Conservation (phyloP, 305 asterid species). For the Fraxinus sp. region DNA sequence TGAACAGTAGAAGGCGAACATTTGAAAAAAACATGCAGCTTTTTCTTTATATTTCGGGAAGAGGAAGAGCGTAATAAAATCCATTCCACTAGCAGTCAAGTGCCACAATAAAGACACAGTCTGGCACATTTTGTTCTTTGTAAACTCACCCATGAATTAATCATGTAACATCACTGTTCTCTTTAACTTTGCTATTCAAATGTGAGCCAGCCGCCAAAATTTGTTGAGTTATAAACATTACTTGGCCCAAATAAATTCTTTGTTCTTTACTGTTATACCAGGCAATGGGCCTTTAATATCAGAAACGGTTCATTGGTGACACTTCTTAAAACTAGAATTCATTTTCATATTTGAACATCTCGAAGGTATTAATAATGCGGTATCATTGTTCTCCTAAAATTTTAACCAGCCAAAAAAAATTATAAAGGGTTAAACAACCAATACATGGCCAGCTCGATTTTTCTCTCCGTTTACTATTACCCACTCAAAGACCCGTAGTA, state of each 20-base stretch:
- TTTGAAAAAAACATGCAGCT: neutral
- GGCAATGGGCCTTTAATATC: neutral
- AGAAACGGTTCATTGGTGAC: neutral
- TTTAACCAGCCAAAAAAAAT: neutral
- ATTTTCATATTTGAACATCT: neutral
- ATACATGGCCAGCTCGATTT: neutral
- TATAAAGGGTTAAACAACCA: slow-evolving; percentile 1
- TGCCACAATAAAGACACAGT: neutral
- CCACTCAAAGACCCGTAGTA: neutral
- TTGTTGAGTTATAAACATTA: neutral
- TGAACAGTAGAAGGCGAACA: neutral
- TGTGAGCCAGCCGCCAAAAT: neutral
- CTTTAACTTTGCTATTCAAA: neutral
- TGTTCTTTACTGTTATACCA: neutral
- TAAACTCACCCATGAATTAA: neutral
- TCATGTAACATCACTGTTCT: neutral
- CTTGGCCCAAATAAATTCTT: neutral
- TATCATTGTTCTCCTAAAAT: neutral
- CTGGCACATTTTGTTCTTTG: neutral
- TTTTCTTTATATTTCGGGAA: neutral
- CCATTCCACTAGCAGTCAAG: neutral
- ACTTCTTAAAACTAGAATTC: neutral
- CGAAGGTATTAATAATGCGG: neutral
- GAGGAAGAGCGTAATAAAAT: neutral
- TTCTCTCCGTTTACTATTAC: neutral